Evolutionary conservation across 352 stramenopile species (phyloP), one percentile per base, ranked within the genome.

Genomic region (Phytophthora citricola): DNA sequence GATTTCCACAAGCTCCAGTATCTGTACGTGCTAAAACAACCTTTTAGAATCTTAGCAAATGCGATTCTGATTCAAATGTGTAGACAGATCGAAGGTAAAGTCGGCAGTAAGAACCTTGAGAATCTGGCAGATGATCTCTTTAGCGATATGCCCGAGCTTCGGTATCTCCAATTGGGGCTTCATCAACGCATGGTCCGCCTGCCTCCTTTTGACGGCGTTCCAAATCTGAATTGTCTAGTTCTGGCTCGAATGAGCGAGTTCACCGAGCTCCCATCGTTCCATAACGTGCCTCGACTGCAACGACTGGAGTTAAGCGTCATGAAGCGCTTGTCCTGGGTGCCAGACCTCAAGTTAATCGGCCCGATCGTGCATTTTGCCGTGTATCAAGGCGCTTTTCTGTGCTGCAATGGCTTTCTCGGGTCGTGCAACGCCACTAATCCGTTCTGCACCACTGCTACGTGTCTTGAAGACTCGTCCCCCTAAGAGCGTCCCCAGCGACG

Each of bases 1-100:
- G 61, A 67, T 9, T 75, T 86, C 24, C 64, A 48, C 10, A 72
- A 73, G 6, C 61, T 83, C 0, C 49, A 83, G 32, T 82, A 75
- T 17, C 24, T 86, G 78, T 86, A 73, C 31, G 72, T 53, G 5
- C 31, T 11, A 34, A 34, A 6, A 34, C 7, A 34, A 20, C 17
- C 17, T 34, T 31, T 12, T 34, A 34, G 31, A 34, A 34, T n/a
- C 31, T 44, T 5, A 43, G 32, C 4, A 43, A 43, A 22, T 50
- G 7, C 12, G 44, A 17, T 22, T 4, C n/a, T 17, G 14, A n/a
- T 15, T 34, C 2, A 36, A 14, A 36, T 14, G 9, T 32, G 12
- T 24, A 86, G 78, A n/a, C 75, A 84, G 55, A 67, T 86, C 15
- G 78, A 82, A 70, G 78, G 78, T 11, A 78, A 66, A 26, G 43